Base-by-base conservation (phyloP, 2,329 filamentous ascomycete species). In the Talaromyces verruculosus region DNA sequence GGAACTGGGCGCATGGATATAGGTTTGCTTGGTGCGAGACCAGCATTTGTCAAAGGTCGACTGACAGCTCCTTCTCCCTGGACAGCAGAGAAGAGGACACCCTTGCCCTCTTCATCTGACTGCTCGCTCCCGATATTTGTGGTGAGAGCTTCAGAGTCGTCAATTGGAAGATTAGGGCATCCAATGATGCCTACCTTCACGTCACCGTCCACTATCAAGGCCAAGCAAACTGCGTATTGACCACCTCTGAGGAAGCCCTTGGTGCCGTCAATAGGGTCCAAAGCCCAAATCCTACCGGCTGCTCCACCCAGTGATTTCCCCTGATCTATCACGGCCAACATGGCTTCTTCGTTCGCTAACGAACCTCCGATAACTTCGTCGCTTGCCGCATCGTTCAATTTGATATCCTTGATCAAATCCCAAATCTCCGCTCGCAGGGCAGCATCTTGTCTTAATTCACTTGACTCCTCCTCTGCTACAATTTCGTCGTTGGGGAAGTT, bases 231-330 rank as follows among this genome's bases (percentile, higher is more conserved):
- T 64, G 95, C 96, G 77, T 99, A 99, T 82, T 99, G 95, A 45
- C 93, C 96, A 63, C 95, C 95, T 68, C 96, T 88, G 67, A 99
- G 84, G 82, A 99, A 99, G 35, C 95, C 96, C 82, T 97, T 97
- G 63, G 95, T 99, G 70, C 95, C 95, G 79, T 99, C 95, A 69
- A 99, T 97, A 67, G 95, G 95, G 79, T 99, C 95, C 65, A 99
- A 88, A 47, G 94, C 91, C 95, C 95, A 99, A 78, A 98, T 92
- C 71, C 95, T 78, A 22, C 79, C 78, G 68, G 75, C 76, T 59
- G 75, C 66, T 45, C 79, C 78, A 68, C 78, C 78, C 2, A 73
- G 71, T 47, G 78, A 80, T 68, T 80, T 80, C 37, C 85, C 85
- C 69, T 81, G 78, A 71, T 87, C 85, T 68, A 88, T 84, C 37